These are phyloP conservation scores for Monilinia vaccinii-corymbosi DNA, from an alignment of 2,329 filamentous ascomycete genomes.

Conservation along the genomic window DNA sequence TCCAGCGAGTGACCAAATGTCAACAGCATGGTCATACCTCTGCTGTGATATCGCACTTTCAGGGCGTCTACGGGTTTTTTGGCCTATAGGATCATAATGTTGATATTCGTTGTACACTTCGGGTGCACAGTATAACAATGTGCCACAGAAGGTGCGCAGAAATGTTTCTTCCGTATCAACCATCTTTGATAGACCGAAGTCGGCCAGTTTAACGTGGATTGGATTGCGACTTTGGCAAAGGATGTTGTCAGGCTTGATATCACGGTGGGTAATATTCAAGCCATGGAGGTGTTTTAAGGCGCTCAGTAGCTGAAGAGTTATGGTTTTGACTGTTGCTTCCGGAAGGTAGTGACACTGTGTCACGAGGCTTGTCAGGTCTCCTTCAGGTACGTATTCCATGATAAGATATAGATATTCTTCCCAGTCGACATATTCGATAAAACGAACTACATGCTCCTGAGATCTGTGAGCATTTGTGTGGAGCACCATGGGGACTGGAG, in stretches of 20 bases:
- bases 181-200: slow-evolving; percentile 95
- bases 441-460: slow-evolving; percentile 69
- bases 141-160: slow-evolving; percentile 92
- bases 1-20: slow-evolving; percentile 93
- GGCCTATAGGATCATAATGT: slow-evolving; percentile 60
- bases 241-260: slow-evolving; percentile 98
- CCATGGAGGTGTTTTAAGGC: slow-evolving; percentile 80
- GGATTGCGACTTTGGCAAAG: slow-evolving; percentile 66
- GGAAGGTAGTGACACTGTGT: slow-evolving; percentile 49
- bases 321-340: slow-evolving; percentile 60
- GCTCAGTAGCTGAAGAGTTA: slow-evolving; percentile 68
- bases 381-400: slow-evolving; percentile 83
- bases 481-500: neutral
- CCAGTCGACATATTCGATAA: slow-evolving; percentile 80
- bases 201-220: slow-evolving; percentile 80
- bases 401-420: slow-evolving; percentile 81
- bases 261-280: slow-evolving; percentile 90
- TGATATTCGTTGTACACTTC: slow-evolving; percentile 79
- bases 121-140: slow-evolving; percentile 88
- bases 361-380: slow-evolving; percentile 73
- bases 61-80: slow-evolving; percentile 35
- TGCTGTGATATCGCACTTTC: slow-evolving; percentile 32
- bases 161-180: slow-evolving; percentile 79
- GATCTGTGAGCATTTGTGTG: neutral
- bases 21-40: slow-evolving; percentile 83